phyloP scores from a whole-genome alignment of 176 grass and related monocot genomes.

The Metroxylon sagu region DNA sequence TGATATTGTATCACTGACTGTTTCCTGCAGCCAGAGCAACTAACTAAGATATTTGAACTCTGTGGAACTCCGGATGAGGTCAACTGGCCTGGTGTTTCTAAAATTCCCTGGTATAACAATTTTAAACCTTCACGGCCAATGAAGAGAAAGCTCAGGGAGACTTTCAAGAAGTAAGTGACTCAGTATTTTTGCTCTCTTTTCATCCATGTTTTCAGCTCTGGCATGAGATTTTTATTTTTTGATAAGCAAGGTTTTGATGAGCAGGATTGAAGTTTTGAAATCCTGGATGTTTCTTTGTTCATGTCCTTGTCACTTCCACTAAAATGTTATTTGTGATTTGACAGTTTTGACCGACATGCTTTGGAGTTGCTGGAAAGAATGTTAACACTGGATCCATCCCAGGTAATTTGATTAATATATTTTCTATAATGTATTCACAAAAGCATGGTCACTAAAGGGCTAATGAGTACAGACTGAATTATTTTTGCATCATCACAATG shows the following conservation, averaged over 20 bases:
- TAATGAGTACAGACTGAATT: too few relatives aligned
- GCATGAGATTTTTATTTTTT: too few relatives aligned
- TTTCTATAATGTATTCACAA: background rate
- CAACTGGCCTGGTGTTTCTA: conserved; percentile 74
- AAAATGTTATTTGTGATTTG: conserved; percentile 2
- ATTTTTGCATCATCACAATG: too few relatives aligned
- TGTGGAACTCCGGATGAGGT: conserved; percentile 86
- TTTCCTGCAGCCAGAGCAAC: conserved; percentile 60
- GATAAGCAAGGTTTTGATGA: too few relatives aligned
- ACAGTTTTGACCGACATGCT: conserved; percentile 79
- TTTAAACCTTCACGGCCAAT: conserved; percentile 57
- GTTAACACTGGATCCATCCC: conserved; percentile 63
- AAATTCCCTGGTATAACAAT: conserved; percentile 96
- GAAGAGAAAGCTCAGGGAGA: conserved; percentile 68
- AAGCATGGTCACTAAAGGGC: too few relatives aligned
- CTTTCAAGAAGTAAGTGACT: conserved; percentile 77
- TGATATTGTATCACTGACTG: background rate
- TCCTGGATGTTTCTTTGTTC: too few relatives aligned
- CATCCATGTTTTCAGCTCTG: too few relatives aligned
- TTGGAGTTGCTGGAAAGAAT: conserved; percentile 79
- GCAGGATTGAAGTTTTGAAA: too few relatives aligned
- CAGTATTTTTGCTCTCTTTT: too few relatives aligned
- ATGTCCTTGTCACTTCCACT: background rate
- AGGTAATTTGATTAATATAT: conserved; percentile 27
- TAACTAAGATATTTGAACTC: conserved; percentile 80